Evolutionary conservation across 768 basidiomycete species (phyloP), one percentile per base, ranked within the genome.

Genomic region (Podaxis carcinomalis): DNA sequence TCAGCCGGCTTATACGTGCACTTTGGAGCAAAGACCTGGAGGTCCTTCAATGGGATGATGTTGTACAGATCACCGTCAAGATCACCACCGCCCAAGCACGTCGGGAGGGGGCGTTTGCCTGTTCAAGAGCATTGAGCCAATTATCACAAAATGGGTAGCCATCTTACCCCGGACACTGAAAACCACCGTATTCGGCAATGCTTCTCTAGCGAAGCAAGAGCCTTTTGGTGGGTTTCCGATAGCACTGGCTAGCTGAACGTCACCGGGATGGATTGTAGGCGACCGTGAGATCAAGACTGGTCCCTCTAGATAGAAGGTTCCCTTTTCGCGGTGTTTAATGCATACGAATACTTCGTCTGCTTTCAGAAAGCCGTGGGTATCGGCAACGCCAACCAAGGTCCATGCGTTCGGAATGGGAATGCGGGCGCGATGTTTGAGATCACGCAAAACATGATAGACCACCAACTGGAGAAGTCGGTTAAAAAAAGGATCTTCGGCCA

Each of bases 301-400:
- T 0, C 88, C 87, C 59, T 81, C 72, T 1, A 89, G 73, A 66
- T 82, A 87, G 3, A 71, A 68, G 0, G 70, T 63, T 5, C 59
- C 62, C 14, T 77, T 75, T 23, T 81, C 74, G 0, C 70, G 65
- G 9, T 73, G 74, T 52, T 79, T 78, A 52, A 85, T 72, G 63
- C 82, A 87, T 1, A 80, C 85, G 66, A 88, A 92, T 19, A 90
- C 79, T 63, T 89, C 74, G 2, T 77, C 58, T 79, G 78, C 25
- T 74, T 35, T 39, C 5, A 90, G 74, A 58, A 76, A 81, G 1
- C 72, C 68, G 63, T 86, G 83, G 0, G 84, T 76, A 67, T 92
- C 89, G 0, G 87, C 87, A 6, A 90, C 81, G 0, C 89, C 89
- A 2, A 89, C 88, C 0, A 92, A 69, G 0, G 86, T 90, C 75